Evolutionary conservation across 2,329 filamentous ascomycete genomes (phyloP).

Genomic region (Xylariales sp.): DNA sequence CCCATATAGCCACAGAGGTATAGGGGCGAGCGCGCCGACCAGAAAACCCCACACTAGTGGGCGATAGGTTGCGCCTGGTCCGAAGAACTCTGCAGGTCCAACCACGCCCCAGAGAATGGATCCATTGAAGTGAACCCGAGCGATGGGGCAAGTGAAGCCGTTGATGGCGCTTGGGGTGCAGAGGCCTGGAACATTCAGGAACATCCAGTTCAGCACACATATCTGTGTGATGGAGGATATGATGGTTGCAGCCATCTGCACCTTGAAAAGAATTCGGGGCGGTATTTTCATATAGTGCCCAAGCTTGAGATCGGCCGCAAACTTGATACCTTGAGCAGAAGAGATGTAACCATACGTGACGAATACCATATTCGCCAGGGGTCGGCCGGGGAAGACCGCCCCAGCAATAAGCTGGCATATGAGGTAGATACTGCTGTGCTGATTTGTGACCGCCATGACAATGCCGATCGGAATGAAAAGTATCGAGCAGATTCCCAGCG

Average conservation of each 20-base stretch:
- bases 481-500: constrained; percentile 70
- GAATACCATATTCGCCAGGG: constrained; percentile 91
- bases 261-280: constrained; percentile 71
- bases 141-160: constrained; percentile 83
- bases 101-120: constrained; percentile 88
- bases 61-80: constrained; percentile 68
- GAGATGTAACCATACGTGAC: constrained; percentile 90
- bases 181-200: constrained; percentile 68
- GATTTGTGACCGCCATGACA: constrained; percentile 89
- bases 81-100: constrained; percentile 79
- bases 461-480: constrained; percentile 90
- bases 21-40: constrained; percentile 68
- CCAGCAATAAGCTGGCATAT: constrained; percentile 85
- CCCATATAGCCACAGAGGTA: constrained; percentile 69
- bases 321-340: constrained; percentile 84
- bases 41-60: constrained; percentile 78
- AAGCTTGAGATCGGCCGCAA: constrained; percentile 80
- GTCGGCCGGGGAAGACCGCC: constrained; percentile 75
- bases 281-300: constrained; percentile 88
- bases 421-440: constrained; percentile 81
- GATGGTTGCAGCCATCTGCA: constrained; percentile 71
- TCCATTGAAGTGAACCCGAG: constrained; percentile 85
- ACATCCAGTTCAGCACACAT: constrained; percentile 86
- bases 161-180: constrained; percentile 79
- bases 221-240: constrained; percentile 80